Evolutionary conservation across 768 basidiomycete genomes (phyloP), one percentile per base, ranked within the genome.

Genomic region (Tylopilus felleus): DNA sequence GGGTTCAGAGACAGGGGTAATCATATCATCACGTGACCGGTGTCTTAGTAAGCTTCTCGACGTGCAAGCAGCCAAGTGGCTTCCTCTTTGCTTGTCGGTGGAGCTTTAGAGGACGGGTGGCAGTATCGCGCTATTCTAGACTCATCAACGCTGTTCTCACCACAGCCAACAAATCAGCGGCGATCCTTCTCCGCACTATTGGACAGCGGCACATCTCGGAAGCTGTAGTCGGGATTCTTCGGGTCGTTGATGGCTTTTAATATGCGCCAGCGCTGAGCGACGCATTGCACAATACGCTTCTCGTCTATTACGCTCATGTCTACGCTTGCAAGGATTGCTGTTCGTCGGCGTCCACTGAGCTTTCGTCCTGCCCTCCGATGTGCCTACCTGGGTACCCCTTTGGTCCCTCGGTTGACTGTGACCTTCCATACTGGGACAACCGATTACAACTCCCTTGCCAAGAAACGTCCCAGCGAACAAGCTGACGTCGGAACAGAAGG

Each of bases 401-500:
- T 45, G 31, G 17, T 29, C 5, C 44, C 53, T 8, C 62, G 41
- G 14, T 48, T 47, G 29, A 43, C 38, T 14, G 51, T 41, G 27
- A 53, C 22, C 31, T 69, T 70, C 59, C 68, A 70, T 49, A 48
- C 50, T 8, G 65, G 58, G 52, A 54, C 45, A 39, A 38, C 59
- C 44, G 55, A 64, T 56, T 60, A 58, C 14, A 59, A 61, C 25
- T 58, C 67, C 1, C 57, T 71, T 29, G 55, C 36, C 39, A 66
- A 62, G 35, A 65, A 67, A 27, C 59, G 46, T 27, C 60, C 56
- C 5, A 53, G 39, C 43, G 67, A 71, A 40, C 58, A 56, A 3
- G 62, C 59, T 1, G 55, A 59, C 25, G 59, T 61, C 17, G 72
- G 71, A 51, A 67, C 64, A 6, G 75, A 76, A 40, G 75, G 75